phyloP scores from a whole-genome alignment of 192 early-diverging fungal genomes.

The Paraglomus occultum region DNA sequence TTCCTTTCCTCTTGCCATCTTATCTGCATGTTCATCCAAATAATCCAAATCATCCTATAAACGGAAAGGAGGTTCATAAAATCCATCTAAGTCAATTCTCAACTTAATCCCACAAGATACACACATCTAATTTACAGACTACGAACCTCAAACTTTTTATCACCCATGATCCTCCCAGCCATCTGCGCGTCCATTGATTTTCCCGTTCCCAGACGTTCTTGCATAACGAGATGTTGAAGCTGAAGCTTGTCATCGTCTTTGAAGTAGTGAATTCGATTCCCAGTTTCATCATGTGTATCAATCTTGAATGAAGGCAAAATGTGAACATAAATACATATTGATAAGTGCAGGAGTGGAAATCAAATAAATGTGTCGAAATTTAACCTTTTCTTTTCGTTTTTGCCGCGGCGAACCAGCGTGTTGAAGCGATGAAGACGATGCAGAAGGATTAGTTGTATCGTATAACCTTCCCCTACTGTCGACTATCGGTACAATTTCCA shows the following conservation, averaged over 20 bases:
- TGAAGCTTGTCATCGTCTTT: conserved; percentile 53
- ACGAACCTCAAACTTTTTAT: conserved; percentile 57
- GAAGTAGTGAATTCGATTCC: conserved; percentile 62
- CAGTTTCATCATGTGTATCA: conserved; percentile 58
- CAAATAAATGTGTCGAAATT: too few relatives aligned
- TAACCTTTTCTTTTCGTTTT: conserved; percentile 47
- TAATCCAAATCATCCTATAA: conserved; percentile 81
- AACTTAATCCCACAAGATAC: background rate
- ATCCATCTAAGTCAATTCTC: background rate
- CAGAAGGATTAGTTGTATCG: conserved; percentile 42
- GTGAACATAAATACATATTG: too few relatives aligned
- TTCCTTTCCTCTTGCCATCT: conserved; percentile 59
- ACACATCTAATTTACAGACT: background rate
- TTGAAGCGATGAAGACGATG: conserved; percentile 19
- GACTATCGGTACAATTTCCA: conserved; percentile 48
- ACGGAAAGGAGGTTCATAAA: conserved; percentile 31
- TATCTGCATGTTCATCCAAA: conserved; percentile 87
- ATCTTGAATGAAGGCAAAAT: conserved; percentile 32
- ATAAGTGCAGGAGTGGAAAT: too few relatives aligned
- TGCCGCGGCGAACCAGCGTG: conserved; percentile 25
- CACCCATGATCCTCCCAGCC: conserved; percentile 66
- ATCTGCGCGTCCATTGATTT: conserved; percentile 65
- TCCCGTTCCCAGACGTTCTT: conserved; percentile 58
- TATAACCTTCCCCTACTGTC: conserved; percentile 58
- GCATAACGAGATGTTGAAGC: conserved; percentile 65